Conservation (phyloP, 805 yeast species). For the Metschnikowia santaceciliae region DNA sequence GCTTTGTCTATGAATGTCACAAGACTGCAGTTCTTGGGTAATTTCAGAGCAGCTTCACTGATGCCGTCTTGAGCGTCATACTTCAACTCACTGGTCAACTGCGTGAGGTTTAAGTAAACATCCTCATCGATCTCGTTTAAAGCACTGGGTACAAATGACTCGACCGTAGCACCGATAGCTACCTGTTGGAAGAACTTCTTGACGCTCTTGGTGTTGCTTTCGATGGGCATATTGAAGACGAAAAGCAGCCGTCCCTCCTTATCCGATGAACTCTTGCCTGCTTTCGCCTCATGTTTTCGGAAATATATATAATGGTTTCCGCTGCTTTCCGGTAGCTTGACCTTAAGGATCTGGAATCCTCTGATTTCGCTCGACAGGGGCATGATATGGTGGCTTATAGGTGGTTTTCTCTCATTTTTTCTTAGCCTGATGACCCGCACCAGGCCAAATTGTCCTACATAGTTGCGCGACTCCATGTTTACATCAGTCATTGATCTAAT, state of each 20-base stretch:
- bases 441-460: not conserved
- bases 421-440: conserved; percentile 4
- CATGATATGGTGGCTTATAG: conserved; percentile 6
- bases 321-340: conserved; percentile 36
- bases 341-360: conserved; percentile 53
- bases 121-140: conserved; percentile 44
- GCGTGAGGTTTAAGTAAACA: conserved; percentile 45
- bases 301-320: conserved; percentile 56
- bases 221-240: conserved; percentile 69
- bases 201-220: conserved; percentile 48
- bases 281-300: conserved; percentile 56
- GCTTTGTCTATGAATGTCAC: conserved; percentile 71
- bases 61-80: conserved; percentile 22
- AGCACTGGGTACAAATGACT: conserved; percentile 35
- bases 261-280: conserved; percentile 21
- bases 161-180: conserved; percentile 63
- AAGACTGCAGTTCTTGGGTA: conserved; percentile 73
- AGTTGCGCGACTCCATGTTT: conserved; percentile 3
- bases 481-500: not conserved
- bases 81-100: conserved; percentile 55
- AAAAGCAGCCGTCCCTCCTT: conserved; percentile 53
- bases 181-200: conserved; percentile 56
- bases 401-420: conserved; percentile 1
- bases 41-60: conserved; percentile 33
- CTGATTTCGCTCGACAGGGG: conserved; percentile 41